Evolutionary conservation across 2,329 filamentous ascomycete genomes (phyloP), one percentile per base, ranked within the genome.

Genomic region (Metarhizium anisopliae): DNA sequence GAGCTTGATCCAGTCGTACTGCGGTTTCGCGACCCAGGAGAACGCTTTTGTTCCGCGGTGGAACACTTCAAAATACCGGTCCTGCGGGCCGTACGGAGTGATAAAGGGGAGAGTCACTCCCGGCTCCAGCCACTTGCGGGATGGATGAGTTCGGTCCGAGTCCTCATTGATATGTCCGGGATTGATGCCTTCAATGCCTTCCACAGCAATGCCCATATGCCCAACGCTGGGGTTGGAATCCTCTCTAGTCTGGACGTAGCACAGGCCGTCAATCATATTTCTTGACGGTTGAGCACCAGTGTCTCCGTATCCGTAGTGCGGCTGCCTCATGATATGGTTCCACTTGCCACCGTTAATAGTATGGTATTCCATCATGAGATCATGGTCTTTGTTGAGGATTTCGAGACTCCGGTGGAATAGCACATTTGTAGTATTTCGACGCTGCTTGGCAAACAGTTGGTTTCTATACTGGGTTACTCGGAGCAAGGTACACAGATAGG

Each of bases 361-460:
- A 63, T 84, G 77, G 60, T 80, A 83, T 54, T 76, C 69, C 53
- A 78, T 70, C 0, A 75, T 77, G 2, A 83, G 68, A 2, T 71
- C 70, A 58, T 75, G 73, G 59, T 84, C 81, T 4, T 73, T 69
- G 5, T 78, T 73, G 55, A 84, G 82, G 4, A 76, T 68, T n/a
- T 72, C 67, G 5, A 81, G 67, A 0, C 77, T 76, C 50, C 75
- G 64, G 6, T 74, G 64, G 0, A 78, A 76, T 0, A 80, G 58
- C 0, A 64, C 62, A 59, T 85, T 85, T 0, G 82, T 76, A 13
- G 75, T 75, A 60, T 78, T 84, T 16, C 82, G 74, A 53, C 81
- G 74, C 67, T 85, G 81, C 1, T 70, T 65, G 0, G 77, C 80
- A 55, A 81, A 82, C 5, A 81, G 69, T 30, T 77, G 74, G 59